Evolutionary conservation across 1,284 basidiomycete genomes (phyloP).

Genomic region (Puccinia brachypodii): DNA sequence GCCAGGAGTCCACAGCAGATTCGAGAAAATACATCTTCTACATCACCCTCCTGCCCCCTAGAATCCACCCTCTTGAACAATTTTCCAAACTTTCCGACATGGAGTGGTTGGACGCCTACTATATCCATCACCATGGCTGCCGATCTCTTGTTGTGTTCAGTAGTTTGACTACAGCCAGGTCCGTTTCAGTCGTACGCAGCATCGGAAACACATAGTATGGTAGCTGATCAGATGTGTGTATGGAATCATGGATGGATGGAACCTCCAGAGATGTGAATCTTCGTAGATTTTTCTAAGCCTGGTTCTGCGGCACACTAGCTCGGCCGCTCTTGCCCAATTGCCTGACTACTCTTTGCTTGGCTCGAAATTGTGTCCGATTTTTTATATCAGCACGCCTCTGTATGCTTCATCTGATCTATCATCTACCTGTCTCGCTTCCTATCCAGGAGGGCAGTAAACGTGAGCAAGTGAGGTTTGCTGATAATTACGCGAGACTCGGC

Average conservation of each 20-base stretch:
- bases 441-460: neutral
- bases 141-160: neutral
- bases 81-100: neutral
- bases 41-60: neutral
- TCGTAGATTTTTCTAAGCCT: neutral
- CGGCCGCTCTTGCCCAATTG: neutral
- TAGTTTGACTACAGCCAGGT: neutral
- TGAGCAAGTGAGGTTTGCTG: neutral
- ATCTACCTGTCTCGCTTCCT: neutral
- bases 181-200: neutral
- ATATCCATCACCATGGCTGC: too few relatives aligned
- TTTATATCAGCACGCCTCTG: slow-evolving; percentile 2
- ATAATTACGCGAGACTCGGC: neutral
- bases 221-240: too few relatives aligned
- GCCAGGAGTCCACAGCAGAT: neutral
- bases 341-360: neutral
- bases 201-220: neutral
- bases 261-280: neutral
- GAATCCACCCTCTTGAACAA: neutral
- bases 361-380: neutral
- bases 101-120: too few relatives aligned
- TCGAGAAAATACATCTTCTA: neutral
- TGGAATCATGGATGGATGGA: neutral
- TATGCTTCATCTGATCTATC: neutral
- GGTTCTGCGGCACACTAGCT: neutral